Percentiles rank a stretch among this genome's conserved stretches.
Evolutionary conservation across 2,329 filamentous ascomycete genomes (phyloP).

Genomic region (Penicillium sp.): DNA sequence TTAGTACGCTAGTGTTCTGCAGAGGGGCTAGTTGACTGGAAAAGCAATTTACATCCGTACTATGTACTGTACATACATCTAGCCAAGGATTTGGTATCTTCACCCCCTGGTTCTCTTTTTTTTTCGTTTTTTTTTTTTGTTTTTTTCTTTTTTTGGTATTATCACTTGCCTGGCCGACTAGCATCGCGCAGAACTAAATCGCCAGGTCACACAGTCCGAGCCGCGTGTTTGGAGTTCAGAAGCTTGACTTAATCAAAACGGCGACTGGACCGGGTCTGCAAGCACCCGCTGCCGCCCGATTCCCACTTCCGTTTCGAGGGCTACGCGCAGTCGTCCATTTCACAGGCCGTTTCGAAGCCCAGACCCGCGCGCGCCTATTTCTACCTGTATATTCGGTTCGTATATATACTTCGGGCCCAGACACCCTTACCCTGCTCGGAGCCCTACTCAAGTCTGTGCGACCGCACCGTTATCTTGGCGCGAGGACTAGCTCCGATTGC

Average conservation of each 20-base stretch:
- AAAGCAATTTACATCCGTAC: too few species aligned
- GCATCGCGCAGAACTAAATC: slow-evolving; percentile 9
- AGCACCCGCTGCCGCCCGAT: slow-evolving; percentile 17
- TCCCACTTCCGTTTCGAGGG: slow-evolving; percentile 9
- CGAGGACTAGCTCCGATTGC: background rate
- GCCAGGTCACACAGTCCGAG: background rate
- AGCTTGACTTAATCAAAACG: slow-evolving; percentile 14
- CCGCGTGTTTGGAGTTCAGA: slow-evolving; percentile 9
- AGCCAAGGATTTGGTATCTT: background rate
- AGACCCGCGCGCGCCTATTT: slow-evolving; percentile 3
- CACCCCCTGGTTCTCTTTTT: background rate
- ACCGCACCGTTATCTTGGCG: slow-evolving; percentile 1
- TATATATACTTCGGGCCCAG: background rate
- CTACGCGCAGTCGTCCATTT: slow-evolving; percentile 2
- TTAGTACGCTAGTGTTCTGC: background rate
- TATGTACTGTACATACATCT: too few species aligned
- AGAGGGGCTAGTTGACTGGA: too few species aligned
- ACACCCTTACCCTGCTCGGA: background rate
- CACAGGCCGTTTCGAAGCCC: background rate
- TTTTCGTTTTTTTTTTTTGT: background rate
- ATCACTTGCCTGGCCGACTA: background rate
- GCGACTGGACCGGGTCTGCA: slow-evolving; percentile 15
- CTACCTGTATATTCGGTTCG: background rate
- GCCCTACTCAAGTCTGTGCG: slow-evolving; percentile 1
- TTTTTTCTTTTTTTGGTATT: background rate